Conservation (phyloP, 305 asterid species). For the Galium porrigens region DNA sequence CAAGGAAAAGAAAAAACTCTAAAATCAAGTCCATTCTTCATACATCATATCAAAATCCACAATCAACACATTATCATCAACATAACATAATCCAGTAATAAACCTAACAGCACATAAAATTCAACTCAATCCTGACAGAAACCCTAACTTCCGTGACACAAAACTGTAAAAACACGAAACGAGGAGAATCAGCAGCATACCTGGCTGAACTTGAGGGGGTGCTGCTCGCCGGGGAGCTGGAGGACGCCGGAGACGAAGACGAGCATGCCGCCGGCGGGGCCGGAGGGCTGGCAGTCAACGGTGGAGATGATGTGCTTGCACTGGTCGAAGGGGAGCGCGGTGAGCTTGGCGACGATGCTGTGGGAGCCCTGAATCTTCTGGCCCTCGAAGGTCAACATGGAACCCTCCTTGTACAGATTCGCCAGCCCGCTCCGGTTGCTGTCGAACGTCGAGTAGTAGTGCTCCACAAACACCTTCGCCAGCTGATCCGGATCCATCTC, state of each 20-base stretch:
- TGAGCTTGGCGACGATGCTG: constrained; percentile 22
- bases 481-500: constrained; percentile 24
- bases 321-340: constrained; percentile 23
- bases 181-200: neutral
- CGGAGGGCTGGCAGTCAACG: constrained; percentile 26
- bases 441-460: constrained; percentile 26
- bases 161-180: no score
- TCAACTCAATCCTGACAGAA: no score
- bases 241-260: constrained; percentile 24
- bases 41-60: neutral
- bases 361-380: constrained; percentile 24
- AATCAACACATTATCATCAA: neutral
- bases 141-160: no score
- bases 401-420: constrained; percentile 20
- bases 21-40: neutral
- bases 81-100: no score
- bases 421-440: constrained; percentile 16
- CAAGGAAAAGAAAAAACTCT: neutral
- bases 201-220: constrained; percentile 32
- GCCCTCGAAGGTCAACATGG: constrained; percentile 28
- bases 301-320: constrained; percentile 23
- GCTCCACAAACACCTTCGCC: constrained; percentile 27
- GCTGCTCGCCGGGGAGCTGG: constrained; percentile 25
- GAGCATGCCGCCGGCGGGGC: constrained; percentile 26
- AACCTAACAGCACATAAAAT: neutral